A percentile compares a stretch with the other conserved stretches of the same genome.
Conservation (phyloP, 305 asterid species). For the Rubia peregrina region DNA sequence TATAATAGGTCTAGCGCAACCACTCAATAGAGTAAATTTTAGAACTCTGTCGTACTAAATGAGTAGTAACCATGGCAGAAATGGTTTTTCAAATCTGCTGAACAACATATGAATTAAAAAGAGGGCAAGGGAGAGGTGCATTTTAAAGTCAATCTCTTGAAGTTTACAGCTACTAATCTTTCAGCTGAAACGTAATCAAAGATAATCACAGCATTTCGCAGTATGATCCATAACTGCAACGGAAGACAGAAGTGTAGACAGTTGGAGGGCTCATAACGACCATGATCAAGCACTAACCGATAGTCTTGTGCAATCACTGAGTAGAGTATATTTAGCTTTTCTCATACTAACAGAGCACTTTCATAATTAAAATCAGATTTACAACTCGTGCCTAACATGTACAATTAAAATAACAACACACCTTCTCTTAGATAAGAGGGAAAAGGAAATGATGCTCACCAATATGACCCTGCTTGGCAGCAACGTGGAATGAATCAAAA, state of each 20-base stretch:
- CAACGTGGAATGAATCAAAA: conserved; percentile 84
- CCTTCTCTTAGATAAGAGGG: background rate
- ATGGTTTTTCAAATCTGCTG: background rate
- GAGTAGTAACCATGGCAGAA: background rate
- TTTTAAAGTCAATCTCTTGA: background rate
- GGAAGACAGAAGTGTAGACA: background rate
- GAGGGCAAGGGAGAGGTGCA: background rate
- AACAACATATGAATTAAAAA: background rate
- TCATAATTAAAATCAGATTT: background rate
- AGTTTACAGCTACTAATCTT: background rate
- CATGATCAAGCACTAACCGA: background rate
- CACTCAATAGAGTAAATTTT: too few species aligned
- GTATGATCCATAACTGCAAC: background rate
- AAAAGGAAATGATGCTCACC: conserved; percentile 36
- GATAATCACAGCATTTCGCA: background rate
- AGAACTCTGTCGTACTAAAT: background rate
- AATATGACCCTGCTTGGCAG: conserved; percentile 84
- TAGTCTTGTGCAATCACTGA: background rate
- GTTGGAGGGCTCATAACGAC: background rate
- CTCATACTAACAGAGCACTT: background rate
- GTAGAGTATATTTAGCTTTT: background rate
- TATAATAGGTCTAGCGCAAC: background rate
- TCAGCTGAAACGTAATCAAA: background rate
- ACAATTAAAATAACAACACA: background rate
- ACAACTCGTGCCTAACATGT: background rate